Conservation (phyloP, 2,329 filamentous ascomycete genomes). For the Colletotrichum sp. region DNA sequence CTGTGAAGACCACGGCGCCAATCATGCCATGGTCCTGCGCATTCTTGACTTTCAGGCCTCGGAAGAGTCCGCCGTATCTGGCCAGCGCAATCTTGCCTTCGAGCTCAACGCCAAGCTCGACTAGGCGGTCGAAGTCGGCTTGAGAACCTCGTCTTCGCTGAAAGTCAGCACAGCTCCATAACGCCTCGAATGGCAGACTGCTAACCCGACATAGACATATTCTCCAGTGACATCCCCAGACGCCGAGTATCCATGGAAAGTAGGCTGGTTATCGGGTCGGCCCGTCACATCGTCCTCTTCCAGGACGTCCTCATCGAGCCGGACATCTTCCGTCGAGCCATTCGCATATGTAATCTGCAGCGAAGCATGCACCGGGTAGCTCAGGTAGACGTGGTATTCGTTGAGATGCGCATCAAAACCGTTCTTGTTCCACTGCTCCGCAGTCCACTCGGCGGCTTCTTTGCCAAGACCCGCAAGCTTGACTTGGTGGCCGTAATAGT, state of each 20-base stretch:
- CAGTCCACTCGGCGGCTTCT: constrained; percentile 43
- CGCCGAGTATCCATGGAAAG: constrained; percentile 85
- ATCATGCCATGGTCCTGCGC: constrained; percentile 80
- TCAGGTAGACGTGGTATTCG: constrained; percentile 64
- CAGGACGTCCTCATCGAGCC: constrained; percentile 74
- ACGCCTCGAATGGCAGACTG: rapidly evolving
- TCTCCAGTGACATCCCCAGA: constrained; percentile 77
- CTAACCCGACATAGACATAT: constrained; percentile 76
- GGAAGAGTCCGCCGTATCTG: constrained; percentile 79
- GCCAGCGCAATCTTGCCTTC: constrained; percentile 80
- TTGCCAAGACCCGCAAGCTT: constrained; percentile 42
- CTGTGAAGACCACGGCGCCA: constrained; percentile 74
- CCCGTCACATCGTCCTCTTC: constrained; percentile 76
- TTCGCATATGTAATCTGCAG: constrained; percentile 43
- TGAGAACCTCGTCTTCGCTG: constrained; percentile 63
- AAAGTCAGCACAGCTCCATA: neutral
- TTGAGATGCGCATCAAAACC: constrained; percentile 38
- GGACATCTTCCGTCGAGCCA: constrained; percentile 65
- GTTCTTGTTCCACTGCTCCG: constrained; percentile 39
- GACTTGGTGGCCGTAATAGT: constrained; percentile 44
- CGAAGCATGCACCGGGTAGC: constrained; percentile 64
- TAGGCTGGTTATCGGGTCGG: constrained; percentile 72
- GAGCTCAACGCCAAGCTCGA: constrained; percentile 70
- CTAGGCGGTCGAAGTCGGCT: constrained; percentile 74
- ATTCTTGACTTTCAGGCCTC: constrained; percentile 83